Percentiles rank a stretch among this genome's conserved stretches.
These are phyloP conservation scores for Suhomyces kilbournensis DNA, from an alignment of 805 yeast genomes.

Conservation along the genomic window DNA sequence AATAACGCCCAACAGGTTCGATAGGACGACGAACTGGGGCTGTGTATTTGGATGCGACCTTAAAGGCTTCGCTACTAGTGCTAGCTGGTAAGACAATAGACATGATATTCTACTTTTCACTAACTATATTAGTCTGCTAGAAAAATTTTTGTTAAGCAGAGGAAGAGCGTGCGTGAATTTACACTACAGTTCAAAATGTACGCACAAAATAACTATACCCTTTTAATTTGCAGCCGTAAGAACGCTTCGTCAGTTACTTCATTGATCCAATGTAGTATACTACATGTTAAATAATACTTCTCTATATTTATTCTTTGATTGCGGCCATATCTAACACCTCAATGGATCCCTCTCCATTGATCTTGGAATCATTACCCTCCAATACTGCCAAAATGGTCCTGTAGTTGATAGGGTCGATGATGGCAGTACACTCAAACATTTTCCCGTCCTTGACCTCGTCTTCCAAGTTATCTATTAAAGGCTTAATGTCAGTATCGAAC, in stretches of 20 bases:
- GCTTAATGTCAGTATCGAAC: conserved; percentile 30
- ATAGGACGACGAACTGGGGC: conserved; percentile 73
- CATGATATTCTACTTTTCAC: conserved; percentile 17
- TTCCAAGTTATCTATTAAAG: conserved; percentile 35
- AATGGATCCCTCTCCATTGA: conserved; percentile 58
- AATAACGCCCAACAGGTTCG: conserved; percentile 96
- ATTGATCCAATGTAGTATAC: no score
- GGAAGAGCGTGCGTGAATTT: background rate
- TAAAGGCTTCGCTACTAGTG: conserved; percentile 45
- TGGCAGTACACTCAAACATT: conserved; percentile 46
- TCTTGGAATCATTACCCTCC: conserved; percentile 42
- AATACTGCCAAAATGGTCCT: conserved; percentile 65
- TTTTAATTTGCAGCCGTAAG: background rate
- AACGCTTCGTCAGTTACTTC: no score
- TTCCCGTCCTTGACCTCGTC: conserved; percentile 44
- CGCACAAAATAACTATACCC: background rate
- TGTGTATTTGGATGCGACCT: conserved; percentile 48
- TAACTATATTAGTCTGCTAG: background rate
- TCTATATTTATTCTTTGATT: conserved; percentile 46
- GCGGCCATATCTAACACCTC: conserved; percentile 91
- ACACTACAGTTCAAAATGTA: background rate
- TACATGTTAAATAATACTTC: background rate
- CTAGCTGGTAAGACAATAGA: conserved; percentile 52
- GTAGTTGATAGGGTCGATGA: conserved; percentile 84
- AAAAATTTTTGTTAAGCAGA: conserved; percentile 5